Percentiles rank a stretch among this genome's conserved stretches.
These are phyloP conservation scores for Crithidia brevicula DNA, from an alignment of 208 protist genomes.

Conservation along the genomic window DNA sequence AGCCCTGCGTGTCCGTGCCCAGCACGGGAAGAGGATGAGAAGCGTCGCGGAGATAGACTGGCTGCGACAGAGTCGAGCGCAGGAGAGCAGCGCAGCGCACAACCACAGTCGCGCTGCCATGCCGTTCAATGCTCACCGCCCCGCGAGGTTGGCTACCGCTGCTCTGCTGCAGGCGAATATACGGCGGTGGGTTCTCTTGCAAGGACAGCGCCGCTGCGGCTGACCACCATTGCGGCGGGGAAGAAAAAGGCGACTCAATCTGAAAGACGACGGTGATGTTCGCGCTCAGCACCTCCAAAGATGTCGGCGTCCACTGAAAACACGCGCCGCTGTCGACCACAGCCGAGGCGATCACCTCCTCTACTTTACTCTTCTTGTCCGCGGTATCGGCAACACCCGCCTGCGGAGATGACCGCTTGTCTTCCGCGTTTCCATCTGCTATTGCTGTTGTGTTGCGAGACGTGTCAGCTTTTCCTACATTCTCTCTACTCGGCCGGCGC, in stretches of 20 bases:
- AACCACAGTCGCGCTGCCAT: constrained; percentile 16
- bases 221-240: constrained; percentile 20
- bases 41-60: constrained; percentile 29
- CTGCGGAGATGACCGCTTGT: too few relatives aligned
- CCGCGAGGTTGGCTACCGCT: constrained; percentile 4
- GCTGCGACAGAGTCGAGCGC: constrained; percentile 9
- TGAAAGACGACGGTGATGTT: constrained; percentile 16
- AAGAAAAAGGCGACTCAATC: constrained; percentile 3
- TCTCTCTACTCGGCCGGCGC: not conserved
- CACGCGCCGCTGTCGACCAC: constrained; percentile 26
- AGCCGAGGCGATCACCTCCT: constrained; percentile 13
- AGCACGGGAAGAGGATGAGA: constrained; percentile 6
- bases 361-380: too few relatives aligned
- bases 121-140: constrained; percentile 16
- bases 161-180: constrained; percentile 26
- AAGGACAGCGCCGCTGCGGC: constrained; percentile 16
- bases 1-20: constrained; percentile 18
- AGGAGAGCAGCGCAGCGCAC: constrained; percentile 32
- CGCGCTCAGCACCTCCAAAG: constrained; percentile 3
- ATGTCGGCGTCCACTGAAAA: constrained; percentile 32
- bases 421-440: too few relatives aligned
- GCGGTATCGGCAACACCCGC: too few relatives aligned
- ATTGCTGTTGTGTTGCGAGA: too few relatives aligned
- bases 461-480: not conserved
- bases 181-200: constrained; percentile 23